Base-by-base conservation (phyloP, 352 stramenopile genomes). In the Globisporangium solare region DNA sequence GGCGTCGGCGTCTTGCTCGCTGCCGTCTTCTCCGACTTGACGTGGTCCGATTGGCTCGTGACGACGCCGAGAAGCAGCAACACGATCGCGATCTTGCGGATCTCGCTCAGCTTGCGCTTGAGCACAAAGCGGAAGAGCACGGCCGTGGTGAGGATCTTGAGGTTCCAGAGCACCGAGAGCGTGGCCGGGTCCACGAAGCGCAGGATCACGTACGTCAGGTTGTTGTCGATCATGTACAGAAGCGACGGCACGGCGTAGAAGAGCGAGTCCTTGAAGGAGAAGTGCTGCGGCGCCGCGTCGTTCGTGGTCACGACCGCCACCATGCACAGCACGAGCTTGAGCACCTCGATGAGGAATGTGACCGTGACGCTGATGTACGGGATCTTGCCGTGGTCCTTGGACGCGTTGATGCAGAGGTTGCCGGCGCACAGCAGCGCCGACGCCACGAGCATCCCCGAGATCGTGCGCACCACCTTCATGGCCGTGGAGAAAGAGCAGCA, bases 161-260 rank as follows among this genome's bases (percentile, higher is more conserved):
- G 72, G 66, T 94, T 94, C 85, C 85, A 94, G 24, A 92, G 76
- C 66, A 94, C 82, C 10, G 85, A 89, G 43, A 94, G 76, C 58
- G 83, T 94, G 31, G 85, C 83, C 0, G 85, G 83, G 66, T 94
- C 85, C 60, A 94, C 76, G 62, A 88, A 93, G 60, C 81, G 79
- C 49, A 94, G 64, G 50, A 94, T 91, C n/a, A 93, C 66, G 68
- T 91, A 94, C 61, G 83, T 88, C 43, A 94, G 77, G 63, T 94
- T 94, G 73, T 93, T 94, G 71, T 94, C 85, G 63, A 94, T 76
- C 66, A 81, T 79, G 64, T 94, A 94, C 27, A 94, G 74, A 42
- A 92, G 73, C n/a, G 85, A 89, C 8, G 85, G 85, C 45, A 91
- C 70, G 17, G 85, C 85, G 71, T 92, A 94, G 62, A 82, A 88